A percentile compares a stretch with the other conserved stretches of the same genome.
phyloP scores from a whole-genome alignment of 345 rosid genomes.

The Hevea brasiliensis region DNA sequence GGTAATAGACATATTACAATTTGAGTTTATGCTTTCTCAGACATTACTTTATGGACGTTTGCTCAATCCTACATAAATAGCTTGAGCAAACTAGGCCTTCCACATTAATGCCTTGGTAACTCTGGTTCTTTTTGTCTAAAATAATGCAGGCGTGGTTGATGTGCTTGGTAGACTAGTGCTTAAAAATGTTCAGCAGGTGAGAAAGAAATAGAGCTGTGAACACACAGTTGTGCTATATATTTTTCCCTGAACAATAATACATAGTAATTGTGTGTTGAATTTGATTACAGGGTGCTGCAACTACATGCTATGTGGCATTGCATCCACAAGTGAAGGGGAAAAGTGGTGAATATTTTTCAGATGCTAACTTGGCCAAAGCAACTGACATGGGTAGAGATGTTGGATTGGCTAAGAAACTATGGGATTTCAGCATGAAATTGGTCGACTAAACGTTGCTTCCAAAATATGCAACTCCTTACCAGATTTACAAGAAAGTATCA shows the following conservation, averaged over 20 bases:
- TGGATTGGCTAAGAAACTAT: slow-evolving; percentile 50
- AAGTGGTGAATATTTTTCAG: slow-evolving; percentile 50
- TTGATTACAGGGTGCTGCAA: slow-evolving; percentile 56
- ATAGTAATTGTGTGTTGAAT: background rate
- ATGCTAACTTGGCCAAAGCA: slow-evolving; percentile 41
- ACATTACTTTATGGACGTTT: background rate
- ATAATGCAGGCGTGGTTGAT: slow-evolving; percentile 35
- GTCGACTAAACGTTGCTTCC: slow-evolving; percentile 23
- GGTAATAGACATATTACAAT: slow-evolving; percentile 25
- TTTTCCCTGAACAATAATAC: too few relatives aligned
- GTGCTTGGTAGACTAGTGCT: slow-evolving; percentile 37
- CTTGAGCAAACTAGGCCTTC: background rate
- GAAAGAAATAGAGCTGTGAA: slow-evolving; percentile 13
- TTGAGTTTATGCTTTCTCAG: background rate
- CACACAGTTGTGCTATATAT: background rate
- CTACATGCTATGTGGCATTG: slow-evolving; percentile 61
- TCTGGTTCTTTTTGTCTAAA: slow-evolving; percentile 8
- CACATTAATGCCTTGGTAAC: background rate
- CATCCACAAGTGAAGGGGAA: slow-evolving; percentile 53
- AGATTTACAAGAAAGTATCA: too few relatives aligned
- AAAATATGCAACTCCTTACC: background rate
- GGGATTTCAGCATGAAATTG: slow-evolving; percentile 60
- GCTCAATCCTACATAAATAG: background rate
- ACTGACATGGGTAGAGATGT: slow-evolving; percentile 30
- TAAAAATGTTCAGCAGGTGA: slow-evolving; percentile 55